Percentiles rank a stretch among this genome's conserved stretches.
Evolutionary conservation across 2,329 filamentous ascomycete species (phyloP).

Genomic region (Chrysoporthe austroafricana): DNA sequence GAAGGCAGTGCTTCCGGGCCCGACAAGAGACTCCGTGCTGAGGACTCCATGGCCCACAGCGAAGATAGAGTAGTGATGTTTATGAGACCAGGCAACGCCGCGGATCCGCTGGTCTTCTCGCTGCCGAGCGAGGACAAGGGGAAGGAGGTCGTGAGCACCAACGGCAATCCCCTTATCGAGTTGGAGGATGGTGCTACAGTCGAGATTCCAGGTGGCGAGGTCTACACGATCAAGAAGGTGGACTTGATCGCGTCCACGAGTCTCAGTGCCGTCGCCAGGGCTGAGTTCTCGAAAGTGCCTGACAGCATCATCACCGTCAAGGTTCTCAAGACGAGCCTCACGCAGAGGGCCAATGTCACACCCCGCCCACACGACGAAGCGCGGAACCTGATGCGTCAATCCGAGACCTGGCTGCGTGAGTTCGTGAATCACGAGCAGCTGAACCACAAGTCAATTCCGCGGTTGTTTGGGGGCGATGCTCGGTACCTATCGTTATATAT

Average conservation of each 20-base stretch:
- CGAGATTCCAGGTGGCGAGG: constrained; percentile 53
- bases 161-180: constrained; percentile 56
- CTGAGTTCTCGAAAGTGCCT: constrained; percentile 55
- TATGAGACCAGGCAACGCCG: constrained; percentile 47
- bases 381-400: constrained; percentile 60
- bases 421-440: constrained; percentile 59
- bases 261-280: constrained; percentile 60
- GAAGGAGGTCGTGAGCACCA: constrained; percentile 47
- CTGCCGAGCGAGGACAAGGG: constrained; percentile 50
- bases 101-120: constrained; percentile 55
- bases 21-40: constrained; percentile 47
- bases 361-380: constrained; percentile 54
- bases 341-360: constrained; percentile 35
- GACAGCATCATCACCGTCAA: constrained; percentile 63
- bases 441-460: constrained; percentile 61
- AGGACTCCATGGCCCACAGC: constrained; percentile 33
- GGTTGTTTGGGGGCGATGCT: constrained; percentile 62
- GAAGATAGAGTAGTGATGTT: constrained; percentile 61
- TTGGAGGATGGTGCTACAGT: constrained; percentile 54
- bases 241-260: constrained; percentile 60
- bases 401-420: constrained; percentile 63
- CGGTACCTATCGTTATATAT: constrained; percentile 64
- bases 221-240: constrained; percentile 59
- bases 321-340: constrained; percentile 58
- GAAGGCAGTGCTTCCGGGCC: constrained; percentile 44